phyloP scores from a whole-genome alignment of 2,329 filamentous ascomycete genomes.

The Fusarium globosum region DNA sequence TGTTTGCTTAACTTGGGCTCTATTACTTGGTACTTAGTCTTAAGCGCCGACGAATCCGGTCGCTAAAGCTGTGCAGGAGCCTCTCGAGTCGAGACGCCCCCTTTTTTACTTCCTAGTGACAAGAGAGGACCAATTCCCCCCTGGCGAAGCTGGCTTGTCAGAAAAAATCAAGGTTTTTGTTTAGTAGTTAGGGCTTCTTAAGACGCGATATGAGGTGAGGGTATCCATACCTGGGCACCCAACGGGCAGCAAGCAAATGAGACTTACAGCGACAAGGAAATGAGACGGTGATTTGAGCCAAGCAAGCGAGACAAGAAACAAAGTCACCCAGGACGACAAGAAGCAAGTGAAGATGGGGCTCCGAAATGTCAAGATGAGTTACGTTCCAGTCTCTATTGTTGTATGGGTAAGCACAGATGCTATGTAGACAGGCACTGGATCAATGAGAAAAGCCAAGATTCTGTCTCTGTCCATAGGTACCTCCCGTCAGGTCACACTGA shows the following conservation, averaged over 20 bases:
- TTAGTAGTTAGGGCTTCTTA: conserved; percentile 5
- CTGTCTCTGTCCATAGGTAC: not conserved
- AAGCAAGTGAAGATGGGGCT: conserved; percentile 7
- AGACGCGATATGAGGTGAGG: conserved; percentile 14
- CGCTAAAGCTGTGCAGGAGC: conserved; percentile 16
- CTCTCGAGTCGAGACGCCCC: conserved; percentile 28
- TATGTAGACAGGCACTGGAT: not conserved
- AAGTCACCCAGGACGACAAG: conserved; percentile 32
- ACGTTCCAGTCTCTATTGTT: conserved; percentile 29
- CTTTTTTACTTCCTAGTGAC: conserved; percentile 4
- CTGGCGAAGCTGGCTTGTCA: conserved; percentile 9
- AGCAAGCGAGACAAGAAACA: conserved; percentile 26
- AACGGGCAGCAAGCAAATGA: conserved; percentile 40
- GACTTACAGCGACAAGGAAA: conserved; percentile 29
- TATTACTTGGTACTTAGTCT: not conserved
- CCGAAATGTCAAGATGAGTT: conserved; percentile 19
- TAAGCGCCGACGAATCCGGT: conserved; percentile 39
- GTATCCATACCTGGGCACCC: conserved; percentile 38
- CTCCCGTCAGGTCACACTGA: not conserved
- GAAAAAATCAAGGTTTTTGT: conserved; percentile 1
- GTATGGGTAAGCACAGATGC: not conserved
- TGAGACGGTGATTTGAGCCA: conserved; percentile 36
- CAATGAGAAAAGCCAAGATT: conserved; percentile 19
- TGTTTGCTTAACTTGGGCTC: not conserved
- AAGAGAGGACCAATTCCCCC: conserved; percentile 1